Conservation (phyloP, 257 asterid genomes). For the Solanum medicagineum region DNA sequence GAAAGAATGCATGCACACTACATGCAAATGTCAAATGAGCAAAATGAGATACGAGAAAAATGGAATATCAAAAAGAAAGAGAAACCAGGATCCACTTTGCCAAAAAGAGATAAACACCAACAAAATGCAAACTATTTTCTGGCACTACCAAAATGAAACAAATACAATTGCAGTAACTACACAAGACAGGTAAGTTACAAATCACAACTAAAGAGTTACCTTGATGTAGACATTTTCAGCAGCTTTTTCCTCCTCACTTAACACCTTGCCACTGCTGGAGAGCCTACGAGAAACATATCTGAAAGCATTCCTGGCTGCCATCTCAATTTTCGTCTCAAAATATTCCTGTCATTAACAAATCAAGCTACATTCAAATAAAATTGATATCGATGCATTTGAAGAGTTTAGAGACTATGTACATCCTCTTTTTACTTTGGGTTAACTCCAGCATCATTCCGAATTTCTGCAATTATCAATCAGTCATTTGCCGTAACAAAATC, state of each 20-base stretch:
- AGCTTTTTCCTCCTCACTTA: slow-evolving; percentile 95
- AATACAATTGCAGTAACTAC: neutral
- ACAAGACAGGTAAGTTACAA: neutral
- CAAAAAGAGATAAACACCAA: neutral
- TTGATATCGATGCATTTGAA: neutral
- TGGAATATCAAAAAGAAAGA: neutral
- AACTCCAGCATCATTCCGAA: neutral
- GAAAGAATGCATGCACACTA: neutral
- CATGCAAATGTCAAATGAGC: neutral
- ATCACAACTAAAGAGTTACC: slow-evolving; percentile 24
- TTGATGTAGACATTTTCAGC: slow-evolving; percentile 92
- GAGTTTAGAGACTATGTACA: neutral
- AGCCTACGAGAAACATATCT: slow-evolving; percentile 67
- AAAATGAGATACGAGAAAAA: neutral
- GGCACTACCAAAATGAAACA: neutral
- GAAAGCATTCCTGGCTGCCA: slow-evolving; percentile 70
- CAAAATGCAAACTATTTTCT: neutral
- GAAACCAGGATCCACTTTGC: neutral
- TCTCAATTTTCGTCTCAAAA: slow-evolving; percentile 7
- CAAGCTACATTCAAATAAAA: neutral
- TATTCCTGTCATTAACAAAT: slow-evolving; percentile 16
- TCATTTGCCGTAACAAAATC: neutral
- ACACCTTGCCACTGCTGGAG: slow-evolving; percentile 61
- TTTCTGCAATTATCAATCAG: neutral
- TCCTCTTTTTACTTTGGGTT: neutral